These are phyloP conservation scores for Alternaria viburni DNA, from an alignment of 2,329 filamentous ascomycete species.

Conservation along the genomic window DNA sequence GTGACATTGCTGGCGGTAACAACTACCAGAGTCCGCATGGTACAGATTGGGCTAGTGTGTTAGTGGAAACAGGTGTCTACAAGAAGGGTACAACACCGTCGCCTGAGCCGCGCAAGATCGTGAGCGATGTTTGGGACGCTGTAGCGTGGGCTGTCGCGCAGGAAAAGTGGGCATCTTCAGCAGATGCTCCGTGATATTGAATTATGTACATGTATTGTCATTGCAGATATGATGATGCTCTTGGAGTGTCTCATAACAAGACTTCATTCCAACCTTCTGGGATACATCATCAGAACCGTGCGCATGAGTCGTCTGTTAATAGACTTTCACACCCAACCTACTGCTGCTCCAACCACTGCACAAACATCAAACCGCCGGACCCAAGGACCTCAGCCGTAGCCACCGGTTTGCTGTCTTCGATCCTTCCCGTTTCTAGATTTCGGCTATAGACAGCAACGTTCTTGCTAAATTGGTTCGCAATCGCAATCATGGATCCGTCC, in stretches of 20 bases:
- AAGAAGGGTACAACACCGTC: slow-evolving; percentile 60
- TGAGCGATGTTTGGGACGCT: slow-evolving; percentile 76
- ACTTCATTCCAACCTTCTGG: neutral
- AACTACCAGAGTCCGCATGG: slow-evolving; percentile 70
- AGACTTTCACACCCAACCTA: neutral
- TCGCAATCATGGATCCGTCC: slow-evolving; percentile 67
- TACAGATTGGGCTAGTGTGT: slow-evolving; percentile 76
- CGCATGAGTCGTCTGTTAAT: neutral
- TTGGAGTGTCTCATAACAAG: neutral
- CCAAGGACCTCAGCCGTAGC: slow-evolving; percentile 32
- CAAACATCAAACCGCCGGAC: slow-evolving; percentile 32
- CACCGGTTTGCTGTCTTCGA: slow-evolving; percentile 57
- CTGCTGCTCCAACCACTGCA: slow-evolving; percentile 6
- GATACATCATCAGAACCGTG: neutral
- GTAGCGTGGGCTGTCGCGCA: slow-evolving; percentile 75
- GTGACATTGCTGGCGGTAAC: slow-evolving; percentile 89
- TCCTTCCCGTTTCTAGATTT: slow-evolving; percentile 63
- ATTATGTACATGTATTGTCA: neutral
- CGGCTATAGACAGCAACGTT: slow-evolving; percentile 68
- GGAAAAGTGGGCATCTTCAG: slow-evolving; percentile 51
- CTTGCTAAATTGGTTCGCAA: slow-evolving; percentile 67
- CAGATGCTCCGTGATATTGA: neutral
- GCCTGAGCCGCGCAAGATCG: slow-evolving; percentile 68
- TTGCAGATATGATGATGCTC: neutral
- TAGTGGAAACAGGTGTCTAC: slow-evolving; percentile 84